Evolutionary conservation across 768 basidiomycete species (phyloP), one percentile per base, ranked within the genome.

Genomic region (Gloeostereum incarnatum): DNA sequence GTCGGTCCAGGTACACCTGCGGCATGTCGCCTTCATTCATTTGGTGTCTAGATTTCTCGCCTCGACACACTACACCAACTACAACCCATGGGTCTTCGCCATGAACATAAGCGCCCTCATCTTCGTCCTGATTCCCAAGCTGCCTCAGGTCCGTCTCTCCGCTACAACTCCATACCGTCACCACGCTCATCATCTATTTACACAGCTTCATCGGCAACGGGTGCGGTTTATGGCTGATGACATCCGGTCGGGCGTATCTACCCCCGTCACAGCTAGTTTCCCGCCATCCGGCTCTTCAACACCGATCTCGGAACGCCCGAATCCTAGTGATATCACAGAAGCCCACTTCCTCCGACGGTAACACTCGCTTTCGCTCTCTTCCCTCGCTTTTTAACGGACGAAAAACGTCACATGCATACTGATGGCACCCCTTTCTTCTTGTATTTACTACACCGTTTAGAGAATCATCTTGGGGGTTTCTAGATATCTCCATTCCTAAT

Each of bases 31-130:
- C 40, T 38, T 54, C 41, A 32, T 36, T 34, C 24, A 19, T 40
- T 22, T 20, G 36, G 40, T 30, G 34, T 25, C 25, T 47, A 97
- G 94, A 22, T 99, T 99, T 65, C 73, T 99, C 19, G 81, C 87
- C 27, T 97, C 96, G 13, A 99, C 96, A 1, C 96, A 99, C 57
- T 99, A 97, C 69, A 97, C 93, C 13, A 81, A 89, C 50, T 99
- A 98, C 60, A 80, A 99, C 48, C 91, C 88, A 6, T 91, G 86
- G 74, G 50, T 94, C 37, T 99, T 99, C 56, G 78, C 85, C 23
- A 64, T 99, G 53, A 98, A 98, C 53, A 69, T 98, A 44, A 66
- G 83, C 2, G 83, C 90, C 2, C 68, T 87, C 10, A 57, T 73
- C 24, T 65, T 93, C 44, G 85, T 86, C 18, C 75, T 98, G 43